Percentiles rank a stretch among this genome's conserved stretches.
Evolutionary conservation across 2,329 filamentous ascomycete genomes (phyloP).

Genomic region (Aphanocladium album): DNA sequence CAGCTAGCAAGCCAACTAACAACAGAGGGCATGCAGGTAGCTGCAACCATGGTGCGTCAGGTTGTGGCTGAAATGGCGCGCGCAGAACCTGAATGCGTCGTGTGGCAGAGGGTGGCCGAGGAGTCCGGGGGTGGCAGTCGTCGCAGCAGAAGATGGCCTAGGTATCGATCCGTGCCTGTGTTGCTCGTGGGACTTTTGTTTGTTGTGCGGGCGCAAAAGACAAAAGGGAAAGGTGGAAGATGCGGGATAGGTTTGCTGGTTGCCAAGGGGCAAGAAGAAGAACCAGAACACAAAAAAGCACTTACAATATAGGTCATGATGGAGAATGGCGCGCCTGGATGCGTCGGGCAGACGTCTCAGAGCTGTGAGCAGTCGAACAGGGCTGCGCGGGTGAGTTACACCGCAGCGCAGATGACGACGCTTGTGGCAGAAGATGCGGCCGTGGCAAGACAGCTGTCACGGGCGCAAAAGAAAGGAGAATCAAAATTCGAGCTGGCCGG

Average conservation of each 20-base stretch:
- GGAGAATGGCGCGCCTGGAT: not conserved
- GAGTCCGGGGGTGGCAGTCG: not conserved
- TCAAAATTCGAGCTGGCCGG: not conserved
- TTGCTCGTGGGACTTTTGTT: not conserved
- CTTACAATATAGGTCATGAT: slow-evolving; percentile 38
- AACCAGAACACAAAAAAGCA: slow-evolving; percentile 13
- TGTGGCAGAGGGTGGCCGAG: not conserved
- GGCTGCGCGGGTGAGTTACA: slow-evolving; percentile 1
- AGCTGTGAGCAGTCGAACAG: not conserved
- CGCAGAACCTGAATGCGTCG: not conserved
- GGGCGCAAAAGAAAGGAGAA: not conserved
- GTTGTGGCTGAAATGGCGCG: slow-evolving; percentile 5
- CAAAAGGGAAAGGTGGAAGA: not conserved
- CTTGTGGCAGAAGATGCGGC: not conserved
- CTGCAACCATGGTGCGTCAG: slow-evolving; percentile 1
- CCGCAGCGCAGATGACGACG: slow-evolving; percentile 5
- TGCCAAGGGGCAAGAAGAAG: not conserved
- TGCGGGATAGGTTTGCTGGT: not conserved
- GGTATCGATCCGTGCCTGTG: too few relatives aligned
- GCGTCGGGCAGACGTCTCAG: not conserved
- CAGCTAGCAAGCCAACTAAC: not conserved
- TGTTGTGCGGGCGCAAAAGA: not conserved
- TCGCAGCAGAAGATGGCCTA: too few relatives aligned
- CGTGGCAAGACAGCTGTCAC: not conserved
- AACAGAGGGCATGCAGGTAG: not conserved